Conservation (phyloP, 2,329 filamentous ascomycete species). For the Colletotrichum limetticola region DNA sequence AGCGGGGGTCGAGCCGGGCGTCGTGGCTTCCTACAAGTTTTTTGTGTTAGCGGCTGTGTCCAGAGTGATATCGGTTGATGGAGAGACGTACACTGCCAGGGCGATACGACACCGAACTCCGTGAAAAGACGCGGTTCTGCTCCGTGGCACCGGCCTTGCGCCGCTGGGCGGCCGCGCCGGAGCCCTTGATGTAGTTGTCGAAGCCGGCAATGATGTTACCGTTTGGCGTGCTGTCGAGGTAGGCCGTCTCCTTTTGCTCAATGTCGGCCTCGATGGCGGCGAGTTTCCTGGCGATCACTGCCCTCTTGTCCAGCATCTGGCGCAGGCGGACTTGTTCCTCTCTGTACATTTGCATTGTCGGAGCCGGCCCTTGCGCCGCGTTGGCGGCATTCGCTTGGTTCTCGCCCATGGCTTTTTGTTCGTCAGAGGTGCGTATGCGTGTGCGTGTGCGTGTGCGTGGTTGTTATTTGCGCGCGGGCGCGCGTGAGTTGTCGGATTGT, state of each 20-base stretch:
- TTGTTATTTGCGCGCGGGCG: background rate
- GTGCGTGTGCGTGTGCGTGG: background rate
- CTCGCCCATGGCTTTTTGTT: slow-evolving; percentile 27
- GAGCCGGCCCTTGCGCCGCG: slow-evolving; percentile 40
- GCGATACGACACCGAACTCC: slow-evolving; percentile 72
- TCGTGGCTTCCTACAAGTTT: slow-evolving; percentile 51
- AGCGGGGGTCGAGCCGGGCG: slow-evolving; percentile 56
- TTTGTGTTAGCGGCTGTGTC: background rate
- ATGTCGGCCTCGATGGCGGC: slow-evolving; percentile 78
- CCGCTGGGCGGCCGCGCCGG: slow-evolving; percentile 71
- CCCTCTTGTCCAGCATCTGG: slow-evolving; percentile 56
- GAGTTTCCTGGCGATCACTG: slow-evolving; percentile 46
- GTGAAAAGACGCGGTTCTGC: slow-evolving; percentile 78
- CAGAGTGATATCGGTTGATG: background rate
- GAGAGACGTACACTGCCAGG: slow-evolving; percentile 39
- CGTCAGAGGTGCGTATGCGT: background rate
- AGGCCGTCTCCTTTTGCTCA: slow-evolving; percentile 82
- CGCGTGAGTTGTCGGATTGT: background rate
- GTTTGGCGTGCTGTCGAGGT: slow-evolving; percentile 87
- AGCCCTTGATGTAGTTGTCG: slow-evolving; percentile 97
- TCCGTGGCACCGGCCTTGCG: slow-evolving; percentile 74
- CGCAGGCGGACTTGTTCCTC: slow-evolving; percentile 60
- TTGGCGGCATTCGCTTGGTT: slow-evolving; percentile 25
- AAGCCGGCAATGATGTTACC: slow-evolving; percentile 99
- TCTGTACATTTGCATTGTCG: slow-evolving; percentile 59